phyloP scores from a whole-genome alignment of 2,329 filamentous ascomycete genomes.

The Trematosphaeria pertusa region DNA sequence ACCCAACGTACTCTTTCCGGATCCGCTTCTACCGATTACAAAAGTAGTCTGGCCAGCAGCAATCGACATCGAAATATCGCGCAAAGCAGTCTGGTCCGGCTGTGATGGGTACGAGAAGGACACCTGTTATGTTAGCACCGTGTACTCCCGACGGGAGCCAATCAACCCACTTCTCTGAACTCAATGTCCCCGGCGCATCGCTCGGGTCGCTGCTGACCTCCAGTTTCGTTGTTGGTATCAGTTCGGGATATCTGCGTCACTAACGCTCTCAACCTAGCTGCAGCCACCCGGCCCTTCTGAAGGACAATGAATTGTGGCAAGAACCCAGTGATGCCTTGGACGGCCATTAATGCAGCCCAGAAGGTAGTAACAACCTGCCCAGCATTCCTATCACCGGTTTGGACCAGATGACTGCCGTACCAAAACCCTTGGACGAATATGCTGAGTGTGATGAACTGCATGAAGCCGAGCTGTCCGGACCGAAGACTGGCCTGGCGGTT shows the following conservation, averaged over 20 bases:
- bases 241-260: slow-evolving; percentile 46
- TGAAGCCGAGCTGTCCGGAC: slow-evolving; percentile 74
- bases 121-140: slow-evolving; percentile 60
- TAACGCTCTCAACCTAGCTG: slow-evolving; percentile 63
- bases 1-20: slow-evolving; percentile 88
- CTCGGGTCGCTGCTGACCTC: slow-evolving; percentile 29
- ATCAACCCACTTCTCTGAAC: slow-evolving; percentile 67
- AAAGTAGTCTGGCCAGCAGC: slow-evolving; percentile 76
- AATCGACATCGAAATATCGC: slow-evolving; percentile 71
- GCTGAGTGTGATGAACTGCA: slow-evolving; percentile 74
- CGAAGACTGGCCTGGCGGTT: slow-evolving; percentile 71
- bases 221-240: slow-evolving; percentile 19
- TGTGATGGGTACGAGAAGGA: slow-evolving; percentile 82
- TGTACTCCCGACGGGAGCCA: neutral
- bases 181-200: slow-evolving; percentile 71
- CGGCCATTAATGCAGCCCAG: slow-evolving; percentile 78
- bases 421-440: slow-evolving; percentile 92
- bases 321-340: slow-evolving; percentile 76
- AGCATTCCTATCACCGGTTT: slow-evolving; percentile 62
- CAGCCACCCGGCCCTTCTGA: slow-evolving; percentile 80
- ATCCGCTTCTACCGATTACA: slow-evolving; percentile 85
- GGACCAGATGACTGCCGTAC: slow-evolving; percentile 78
- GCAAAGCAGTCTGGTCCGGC: slow-evolving; percentile 65
- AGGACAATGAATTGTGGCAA: slow-evolving; percentile 79
- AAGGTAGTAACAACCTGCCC: slow-evolving; percentile 83